A percentile compares a stretch with the other conserved stretches of the same genome.
These are phyloP conservation scores for Backusella sp. DNA, from an alignment of 192 early-diverging fungal species.

Conservation along the genomic window DNA sequence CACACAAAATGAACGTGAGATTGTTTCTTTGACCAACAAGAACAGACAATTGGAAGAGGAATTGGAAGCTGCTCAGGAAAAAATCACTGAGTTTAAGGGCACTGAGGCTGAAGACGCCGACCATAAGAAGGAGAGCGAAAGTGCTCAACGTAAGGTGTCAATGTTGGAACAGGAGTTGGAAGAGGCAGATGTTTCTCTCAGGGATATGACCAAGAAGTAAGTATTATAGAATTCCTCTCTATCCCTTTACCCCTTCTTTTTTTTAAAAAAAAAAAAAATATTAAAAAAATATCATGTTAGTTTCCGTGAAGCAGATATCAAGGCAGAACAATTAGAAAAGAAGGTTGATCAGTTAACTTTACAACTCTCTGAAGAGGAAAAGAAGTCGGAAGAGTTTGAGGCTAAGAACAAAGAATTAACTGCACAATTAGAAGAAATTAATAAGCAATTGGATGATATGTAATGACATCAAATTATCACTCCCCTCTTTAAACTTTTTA, in stretches of 20 bases:
- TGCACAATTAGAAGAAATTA: conserved; percentile 70
- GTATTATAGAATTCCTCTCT: background rate
- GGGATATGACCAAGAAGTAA: conserved; percentile 47
- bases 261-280: background rate
- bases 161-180: conserved; percentile 53
- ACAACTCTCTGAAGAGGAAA: conserved; percentile 66
- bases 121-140: conserved; percentile 29
- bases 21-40: conserved; percentile 66
- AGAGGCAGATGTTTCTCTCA: conserved; percentile 47
- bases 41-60: conserved; percentile 40
- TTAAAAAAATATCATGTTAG: conserved; percentile 17
- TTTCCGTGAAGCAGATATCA: conserved; percentile 76
- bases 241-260: background rate
- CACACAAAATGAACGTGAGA: conserved; percentile 65
- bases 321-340: conserved; percentile 85
- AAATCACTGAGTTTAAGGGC: conserved; percentile 31
- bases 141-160: conserved; percentile 35
- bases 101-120: conserved; percentile 28
- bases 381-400: conserved; percentile 66
- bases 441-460: conserved; percentile 76
- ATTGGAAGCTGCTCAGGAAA: conserved; percentile 34
- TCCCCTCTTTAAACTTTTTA: background rate
- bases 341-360: conserved; percentile 77
- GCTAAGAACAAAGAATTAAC: conserved; percentile 64
- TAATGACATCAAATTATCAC: conserved; percentile 38